Base-by-base conservation (phyloP, 2,329 filamentous ascomycete genomes). In the Acephala macrosclerotiorum region DNA sequence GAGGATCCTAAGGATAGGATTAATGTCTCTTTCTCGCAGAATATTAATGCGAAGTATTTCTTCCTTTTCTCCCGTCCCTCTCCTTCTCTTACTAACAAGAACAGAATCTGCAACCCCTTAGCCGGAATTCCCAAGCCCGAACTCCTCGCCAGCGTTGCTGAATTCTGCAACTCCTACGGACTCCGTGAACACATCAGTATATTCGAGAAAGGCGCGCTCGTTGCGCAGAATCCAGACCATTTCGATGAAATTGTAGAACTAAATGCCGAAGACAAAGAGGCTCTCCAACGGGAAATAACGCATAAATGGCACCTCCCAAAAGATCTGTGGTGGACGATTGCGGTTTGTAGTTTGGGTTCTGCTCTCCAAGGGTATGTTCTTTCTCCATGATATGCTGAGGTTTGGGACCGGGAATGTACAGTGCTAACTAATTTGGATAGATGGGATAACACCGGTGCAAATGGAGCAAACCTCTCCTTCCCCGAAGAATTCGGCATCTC, bases 101-200 rank as follows among this genome's bases (percentile, higher is more conserved):
- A 18, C 51, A 63, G 55, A 20, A 57, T 57, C 55, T 57, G 55
- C 80, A 87, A 87, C 68, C 84, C 84, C 16, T 78, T 90, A 6
- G 79, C 83, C 40, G 85, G 85, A 35, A 80, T 87, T 60, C 79
- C 86, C 6, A 81, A 74, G 66, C 81, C 78, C 58, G 76, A 79
- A 72, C 81, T 88, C 9, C 77, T 87, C 61, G 73, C 75, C 53
- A 80, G 87, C 61, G 88, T 88, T 47, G 81, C 87, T 60, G 79
- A 79, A 11, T 91, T 91, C 71, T 88, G 87, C 45, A 78, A 80
- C 7, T 78, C 83, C 45, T 85, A 90, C 68, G 83, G 82, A 26
- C 80, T 94, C 36, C 75, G 79, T 2, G 84, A 67, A 3, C 60
- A 62, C 6, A 18, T 68, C 2, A 42, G 51, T 0, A n/a, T 64